Conservation (phyloP, 1,139 yeast species). For the Lodderomyces jiufengensis region DNA sequence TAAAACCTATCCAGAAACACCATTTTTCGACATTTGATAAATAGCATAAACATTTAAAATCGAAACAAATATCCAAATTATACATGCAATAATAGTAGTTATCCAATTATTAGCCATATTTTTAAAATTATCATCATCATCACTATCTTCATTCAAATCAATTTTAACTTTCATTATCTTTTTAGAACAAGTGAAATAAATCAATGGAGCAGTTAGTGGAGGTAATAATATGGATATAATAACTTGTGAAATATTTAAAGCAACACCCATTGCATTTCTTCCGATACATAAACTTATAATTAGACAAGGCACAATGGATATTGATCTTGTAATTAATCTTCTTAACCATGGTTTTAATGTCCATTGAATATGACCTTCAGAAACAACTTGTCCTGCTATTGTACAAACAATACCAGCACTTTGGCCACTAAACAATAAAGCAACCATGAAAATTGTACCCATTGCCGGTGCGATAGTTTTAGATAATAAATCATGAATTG, state of each 20-base stretch:
- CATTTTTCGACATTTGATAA: slow-evolving; percentile 54
- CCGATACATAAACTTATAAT: slow-evolving; percentile 62
- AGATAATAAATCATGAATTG: slow-evolving; percentile 60
- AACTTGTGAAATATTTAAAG: slow-evolving; percentile 75
- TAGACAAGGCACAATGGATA: slow-evolving; percentile 72
- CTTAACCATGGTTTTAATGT: slow-evolving; percentile 72
- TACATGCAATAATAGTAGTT: slow-evolving; percentile 41
- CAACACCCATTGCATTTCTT: slow-evolving; percentile 55
- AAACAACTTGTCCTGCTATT: slow-evolving; percentile 80
- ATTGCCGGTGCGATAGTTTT: slow-evolving; percentile 63
- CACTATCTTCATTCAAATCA: slow-evolving; percentile 10
- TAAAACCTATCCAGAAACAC: slow-evolving; percentile 23
- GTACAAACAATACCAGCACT: slow-evolving; percentile 87
- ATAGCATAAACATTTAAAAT: slow-evolving; percentile 68
- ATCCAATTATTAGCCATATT: slow-evolving; percentile 64
- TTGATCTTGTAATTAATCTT: slow-evolving; percentile 63
- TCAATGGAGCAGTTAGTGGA: slow-evolving; percentile 71
- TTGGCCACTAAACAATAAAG: slow-evolving; percentile 72
- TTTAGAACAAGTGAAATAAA: slow-evolving; percentile 66
- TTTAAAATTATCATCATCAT: slow-evolving; percentile 20
- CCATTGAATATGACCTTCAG: slow-evolving; percentile 83
- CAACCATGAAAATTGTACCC: slow-evolving; percentile 75
- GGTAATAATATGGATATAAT: slow-evolving; percentile 70
- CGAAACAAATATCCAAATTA: slow-evolving; percentile 64
- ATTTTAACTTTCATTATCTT: slow-evolving; percentile 56